Conservation (phyloP, 257 asterid species). For the Fraxinus pennsylvanica region DNA sequence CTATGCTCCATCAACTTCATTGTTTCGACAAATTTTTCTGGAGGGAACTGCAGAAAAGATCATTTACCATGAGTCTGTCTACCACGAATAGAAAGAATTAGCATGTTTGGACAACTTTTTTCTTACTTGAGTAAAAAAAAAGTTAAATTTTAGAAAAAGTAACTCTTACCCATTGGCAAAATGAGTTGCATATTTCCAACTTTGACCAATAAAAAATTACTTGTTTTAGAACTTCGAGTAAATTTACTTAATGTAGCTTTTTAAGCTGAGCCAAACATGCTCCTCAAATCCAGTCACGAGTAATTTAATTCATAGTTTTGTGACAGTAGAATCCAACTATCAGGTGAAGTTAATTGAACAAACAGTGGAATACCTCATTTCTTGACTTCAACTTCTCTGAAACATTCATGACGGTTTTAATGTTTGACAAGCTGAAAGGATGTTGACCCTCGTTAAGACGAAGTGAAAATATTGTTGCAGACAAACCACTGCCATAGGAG, state of each 20-base stretch:
- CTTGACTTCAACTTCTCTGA: slow-evolving; percentile 74
- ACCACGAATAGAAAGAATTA: neutral
- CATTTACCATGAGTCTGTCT: neutral
- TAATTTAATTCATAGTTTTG: neutral
- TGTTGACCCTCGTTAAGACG: slow-evolving; percentile 67
- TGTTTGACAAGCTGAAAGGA: slow-evolving; percentile 88
- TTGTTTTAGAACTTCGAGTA: no score
- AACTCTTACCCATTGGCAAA: no score
- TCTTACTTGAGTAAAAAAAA: no score
- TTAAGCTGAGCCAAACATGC: neutral
- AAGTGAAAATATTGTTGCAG: slow-evolving; percentile 91
- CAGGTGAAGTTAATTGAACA: neutral
- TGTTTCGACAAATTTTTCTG: slow-evolving; percentile 80
- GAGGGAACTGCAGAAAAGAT: slow-evolving; percentile 56
- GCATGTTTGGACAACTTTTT: no score
- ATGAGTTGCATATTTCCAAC: no score
- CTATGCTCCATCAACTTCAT: slow-evolving; percentile 97
- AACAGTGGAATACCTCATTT: slow-evolving; percentile 63
- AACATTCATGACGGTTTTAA: slow-evolving; percentile 69
- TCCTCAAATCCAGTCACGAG: neutral
- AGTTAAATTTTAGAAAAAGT: no score
- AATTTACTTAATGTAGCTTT: no score
- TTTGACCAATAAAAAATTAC: no score
- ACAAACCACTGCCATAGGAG: slow-evolving; percentile 90
- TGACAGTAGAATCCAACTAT: neutral